Conservation (phyloP, 139 green algal genomes). For the Coelastrella sp. region DNA sequence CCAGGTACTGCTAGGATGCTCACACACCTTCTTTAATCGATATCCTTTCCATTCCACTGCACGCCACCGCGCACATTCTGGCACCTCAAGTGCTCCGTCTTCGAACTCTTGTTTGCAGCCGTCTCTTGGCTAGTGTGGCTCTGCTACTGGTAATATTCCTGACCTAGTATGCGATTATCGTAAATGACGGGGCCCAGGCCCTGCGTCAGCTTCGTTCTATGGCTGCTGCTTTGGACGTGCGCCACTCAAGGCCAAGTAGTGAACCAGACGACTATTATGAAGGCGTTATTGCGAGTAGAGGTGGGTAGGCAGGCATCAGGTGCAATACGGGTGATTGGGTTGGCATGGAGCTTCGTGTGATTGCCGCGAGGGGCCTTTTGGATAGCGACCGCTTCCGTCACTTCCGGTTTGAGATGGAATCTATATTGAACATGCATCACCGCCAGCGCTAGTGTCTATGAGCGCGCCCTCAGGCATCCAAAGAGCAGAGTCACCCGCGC, state of each 20-base stretch:
- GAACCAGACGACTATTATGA: slow-evolving; percentile 29
- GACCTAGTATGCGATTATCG: neutral
- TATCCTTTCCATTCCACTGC: too few relatives aligned
- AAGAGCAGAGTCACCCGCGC: neutral
- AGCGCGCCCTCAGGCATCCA: neutral
- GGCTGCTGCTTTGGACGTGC: slow-evolving; percentile 14
- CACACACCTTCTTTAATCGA: too few relatives aligned
- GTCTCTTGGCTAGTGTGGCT: too few relatives aligned
- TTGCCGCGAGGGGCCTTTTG: neutral
- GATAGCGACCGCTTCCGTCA: neutral
- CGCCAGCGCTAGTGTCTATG: too few relatives aligned
- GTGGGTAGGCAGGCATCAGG: neutral
- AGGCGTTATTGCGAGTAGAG: slow-evolving; percentile 9
- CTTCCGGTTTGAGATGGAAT: too few relatives aligned
- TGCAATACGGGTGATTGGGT: neutral
- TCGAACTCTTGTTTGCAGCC: too few relatives aligned
- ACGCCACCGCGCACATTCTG: too few relatives aligned
- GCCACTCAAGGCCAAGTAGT: neutral
- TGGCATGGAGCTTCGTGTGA: neutral
- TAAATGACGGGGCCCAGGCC: neutral
- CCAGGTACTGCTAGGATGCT: too few relatives aligned
- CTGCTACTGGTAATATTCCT: too few relatives aligned
- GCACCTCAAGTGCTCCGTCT: too few relatives aligned
- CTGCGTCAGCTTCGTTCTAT: neutral
- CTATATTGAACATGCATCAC: too few relatives aligned